Conservation (phyloP, 805 yeast genomes). For the Candida tallmaniae region DNA sequence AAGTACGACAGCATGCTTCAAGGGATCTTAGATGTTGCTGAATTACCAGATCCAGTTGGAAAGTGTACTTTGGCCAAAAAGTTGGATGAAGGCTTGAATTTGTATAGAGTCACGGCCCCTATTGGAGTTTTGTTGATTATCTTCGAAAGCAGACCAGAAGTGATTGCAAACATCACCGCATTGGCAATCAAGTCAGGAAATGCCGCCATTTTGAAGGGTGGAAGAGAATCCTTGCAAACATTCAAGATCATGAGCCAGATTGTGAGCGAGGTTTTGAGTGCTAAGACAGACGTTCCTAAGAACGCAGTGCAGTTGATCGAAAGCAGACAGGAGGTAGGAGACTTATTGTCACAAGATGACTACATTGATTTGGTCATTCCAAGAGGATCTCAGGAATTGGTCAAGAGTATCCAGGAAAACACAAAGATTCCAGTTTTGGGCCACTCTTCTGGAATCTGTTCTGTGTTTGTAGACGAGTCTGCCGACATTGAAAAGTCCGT, state of each 20-base stretch:
- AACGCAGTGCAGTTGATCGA: constrained; percentile 82
- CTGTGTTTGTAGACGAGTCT: constrained; percentile 73
- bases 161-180: constrained; percentile 95
- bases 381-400: constrained; percentile 94
- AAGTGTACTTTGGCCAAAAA: constrained; percentile 76
- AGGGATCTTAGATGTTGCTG: constrained; percentile 89
- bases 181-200: constrained; percentile 95
- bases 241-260: constrained; percentile 77
- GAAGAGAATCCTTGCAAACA: constrained; percentile 85
- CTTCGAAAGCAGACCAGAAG: constrained; percentile 97
- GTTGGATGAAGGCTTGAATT: constrained; percentile 82
- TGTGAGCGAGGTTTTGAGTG: constrained; percentile 53
- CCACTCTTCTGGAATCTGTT: constrained; percentile 97
- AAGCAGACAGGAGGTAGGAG: constrained; percentile 87
- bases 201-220: constrained; percentile 95
- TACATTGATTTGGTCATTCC: constrained; percentile 95
- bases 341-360: constrained; percentile 75
- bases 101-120: constrained; percentile 85
- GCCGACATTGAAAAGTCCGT: constrained; percentile 78
- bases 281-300: constrained; percentile 67
- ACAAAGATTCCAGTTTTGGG: constrained; percentile 97
- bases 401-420: constrained; percentile 74
- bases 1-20: constrained; percentile 93
- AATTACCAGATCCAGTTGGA: constrained; percentile 89
- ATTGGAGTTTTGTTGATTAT: constrained; percentile 91